Evolutionary conservation across 2,329 filamentous ascomycete species (phyloP).

Genomic region (Cytospora piceae): DNA sequence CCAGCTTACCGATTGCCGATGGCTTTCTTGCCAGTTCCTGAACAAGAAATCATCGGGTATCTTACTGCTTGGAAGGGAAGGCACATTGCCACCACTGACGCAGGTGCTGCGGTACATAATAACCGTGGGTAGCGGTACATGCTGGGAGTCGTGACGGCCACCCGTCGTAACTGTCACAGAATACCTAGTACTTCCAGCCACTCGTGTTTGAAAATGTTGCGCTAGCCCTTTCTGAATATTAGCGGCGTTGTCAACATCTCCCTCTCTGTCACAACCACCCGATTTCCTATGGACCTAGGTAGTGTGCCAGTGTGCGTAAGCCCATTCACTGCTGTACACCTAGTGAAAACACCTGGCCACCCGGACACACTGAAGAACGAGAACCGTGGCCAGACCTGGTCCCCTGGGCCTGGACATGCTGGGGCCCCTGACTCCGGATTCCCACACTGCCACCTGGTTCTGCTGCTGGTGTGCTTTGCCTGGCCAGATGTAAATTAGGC

Average conservation of each 20-base stretch:
- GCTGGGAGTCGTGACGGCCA: background rate
- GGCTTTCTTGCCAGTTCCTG: background rate
- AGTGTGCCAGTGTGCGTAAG: too few species aligned
- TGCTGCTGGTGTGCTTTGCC: background rate
- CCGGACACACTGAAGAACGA: background rate
- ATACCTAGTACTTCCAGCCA: background rate
- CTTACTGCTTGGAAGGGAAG: background rate
- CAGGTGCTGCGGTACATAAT: background rate
- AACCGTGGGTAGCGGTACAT: background rate
- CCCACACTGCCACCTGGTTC: background rate
- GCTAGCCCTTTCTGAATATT: background rate
- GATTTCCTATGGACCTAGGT: background rate
- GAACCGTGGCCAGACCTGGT: background rate
- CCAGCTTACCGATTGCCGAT: background rate
- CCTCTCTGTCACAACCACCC: constrained; percentile 14
- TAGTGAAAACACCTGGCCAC: too few species aligned
- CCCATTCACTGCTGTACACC: too few species aligned
- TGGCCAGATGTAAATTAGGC: constrained; percentile 1
- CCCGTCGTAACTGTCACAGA: background rate
- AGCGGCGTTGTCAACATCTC: constrained; percentile 3
- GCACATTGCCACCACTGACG: background rate
- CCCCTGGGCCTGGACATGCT: background rate
- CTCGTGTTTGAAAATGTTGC: background rate
- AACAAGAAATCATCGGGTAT: background rate
- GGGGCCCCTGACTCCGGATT: background rate